Evolutionary conservation across 495 filamentous ascomycete species (phyloP), one percentile per base, ranked within the genome.

Genomic region (Aspergillus incahuasiensis): DNA sequence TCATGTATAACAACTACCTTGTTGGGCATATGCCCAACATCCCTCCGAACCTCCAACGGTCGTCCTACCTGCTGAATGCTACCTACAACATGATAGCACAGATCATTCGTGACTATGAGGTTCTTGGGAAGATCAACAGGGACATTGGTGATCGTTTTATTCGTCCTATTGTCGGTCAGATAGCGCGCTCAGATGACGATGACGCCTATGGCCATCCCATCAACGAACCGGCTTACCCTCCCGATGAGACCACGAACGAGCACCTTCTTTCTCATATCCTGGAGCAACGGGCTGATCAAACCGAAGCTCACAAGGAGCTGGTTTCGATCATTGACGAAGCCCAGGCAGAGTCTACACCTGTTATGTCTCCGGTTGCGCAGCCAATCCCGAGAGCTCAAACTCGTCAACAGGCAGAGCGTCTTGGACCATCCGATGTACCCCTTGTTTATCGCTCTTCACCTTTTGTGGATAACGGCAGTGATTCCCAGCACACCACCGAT

Each of bases 1-100:
- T 50, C 24, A 50, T 50, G 48, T 50, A 50, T 18, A 50, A 50
- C 24, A 39, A 50, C 15, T 50, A 40, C 15, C 32, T 50, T 2
- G 48, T 49, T 4, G 30, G 38, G 30, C 16, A 21, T 15, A 13
- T 49, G 1, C 47, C 30, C 39, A n/a, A 38, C n/a, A 56, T 43
- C 9, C 61, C 62, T 6, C 13, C 54, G 9, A 35, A 56, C 2
- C 19, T 69, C 12, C 55, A 59, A 1, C 19, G 22, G 15, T 25
- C 13, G 11, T 46, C 43, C 2, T 44, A 55, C 1, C 47, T 53
- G 0, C 44, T 71, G 7, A 57, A 63, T 41, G 32, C 58, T 1
- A 50, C 64, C 18, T 69, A 62, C 62, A 49, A 62, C 12, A 43
- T 63, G 20, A 39, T 68, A 5, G 55, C 28, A 12, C 58, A 59